Percentiles rank a stretch among this genome's conserved stretches.
Conservation (phyloP, 169 alveolate species). For the Cyclospora cayetanensis region DNA sequence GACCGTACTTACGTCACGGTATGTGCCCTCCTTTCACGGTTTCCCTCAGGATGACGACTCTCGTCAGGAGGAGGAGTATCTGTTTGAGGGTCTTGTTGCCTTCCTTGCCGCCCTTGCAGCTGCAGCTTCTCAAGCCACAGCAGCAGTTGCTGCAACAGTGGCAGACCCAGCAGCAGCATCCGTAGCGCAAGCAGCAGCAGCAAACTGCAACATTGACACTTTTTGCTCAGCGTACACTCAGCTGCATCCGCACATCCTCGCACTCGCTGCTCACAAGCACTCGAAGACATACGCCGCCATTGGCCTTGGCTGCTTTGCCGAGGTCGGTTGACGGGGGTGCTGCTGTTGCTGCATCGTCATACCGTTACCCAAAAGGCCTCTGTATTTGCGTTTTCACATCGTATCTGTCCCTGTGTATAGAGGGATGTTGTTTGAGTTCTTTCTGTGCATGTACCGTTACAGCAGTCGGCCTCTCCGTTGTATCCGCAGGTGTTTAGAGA, state of each 20-base stretch:
- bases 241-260: constrained; percentile 44
- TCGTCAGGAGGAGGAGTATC: constrained; percentile 37
- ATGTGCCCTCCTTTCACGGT: background rate
- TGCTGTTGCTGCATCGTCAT: background rate
- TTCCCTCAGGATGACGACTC: constrained; percentile 56
- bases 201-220: background rate
- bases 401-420: too few relatives aligned
- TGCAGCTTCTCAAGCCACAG: background rate
- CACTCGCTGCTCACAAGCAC: constrained; percentile 41
- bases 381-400: too few relatives aligned
- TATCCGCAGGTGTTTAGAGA: constrained; percentile 63
- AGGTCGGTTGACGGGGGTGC: constrained; percentile 3
- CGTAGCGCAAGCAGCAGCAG: background rate
- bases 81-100: constrained; percentile 27
- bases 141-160: background rate
- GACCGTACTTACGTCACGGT: background rate
- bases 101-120: constrained; percentile 20
- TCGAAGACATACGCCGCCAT: constrained; percentile 46
- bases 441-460: too few relatives aligned
- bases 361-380: too few relatives aligned
- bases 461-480: too few relatives aligned
- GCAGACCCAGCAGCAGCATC: background rate
- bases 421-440: too few relatives aligned
- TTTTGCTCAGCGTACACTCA: background rate
- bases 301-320: constrained; percentile 63